These are phyloP conservation scores for Kluyveromyces lactis DNA, from an alignment of 805 yeast species.

Conservation along the genomic window DNA sequence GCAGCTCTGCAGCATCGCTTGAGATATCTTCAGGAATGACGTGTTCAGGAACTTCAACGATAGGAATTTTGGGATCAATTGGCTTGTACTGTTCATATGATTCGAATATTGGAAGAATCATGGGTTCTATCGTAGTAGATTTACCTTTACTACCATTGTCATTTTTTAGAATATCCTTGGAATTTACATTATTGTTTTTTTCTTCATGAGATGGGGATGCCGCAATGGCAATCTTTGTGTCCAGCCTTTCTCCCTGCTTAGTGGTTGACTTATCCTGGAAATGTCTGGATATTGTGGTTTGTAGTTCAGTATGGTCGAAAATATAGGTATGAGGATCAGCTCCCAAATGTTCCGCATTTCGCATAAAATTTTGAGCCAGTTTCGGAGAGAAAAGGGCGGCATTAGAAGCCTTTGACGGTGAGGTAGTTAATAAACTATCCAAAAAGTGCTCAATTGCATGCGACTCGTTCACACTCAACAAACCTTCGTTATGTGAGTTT, in stretches of 20 bases:
- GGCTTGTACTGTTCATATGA: conserved; percentile 5
- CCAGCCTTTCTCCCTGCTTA: background rate
- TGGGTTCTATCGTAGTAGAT: background rate
- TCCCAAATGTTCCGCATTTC: background rate
- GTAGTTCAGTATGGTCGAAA: background rate
- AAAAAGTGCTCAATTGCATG: conserved; percentile 27
- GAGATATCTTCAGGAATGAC: conserved; percentile 17
- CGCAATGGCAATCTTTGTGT: background rate
- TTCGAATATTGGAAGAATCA: background rate
- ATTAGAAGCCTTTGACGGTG: background rate
- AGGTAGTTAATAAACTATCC: conserved; percentile 16
- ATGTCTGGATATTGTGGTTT: background rate
- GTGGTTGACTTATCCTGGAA: background rate
- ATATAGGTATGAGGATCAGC: background rate
- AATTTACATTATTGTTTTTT: no score
- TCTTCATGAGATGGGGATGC: background rate
- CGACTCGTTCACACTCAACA: conserved; percentile 27
- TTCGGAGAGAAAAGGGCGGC: background rate
- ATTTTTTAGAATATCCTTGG: no score
- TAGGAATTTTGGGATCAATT: conserved; percentile 15
- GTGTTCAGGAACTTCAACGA: conserved; percentile 16
- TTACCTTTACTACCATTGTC: no score
- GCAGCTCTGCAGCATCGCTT: conserved; percentile 13
- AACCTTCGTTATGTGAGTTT: conserved; percentile 2
- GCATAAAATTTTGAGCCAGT: background rate